phyloP scores from a whole-genome alignment of 2,329 filamentous ascomycete genomes.

The Ophiostoma pallidulum region DNA sequence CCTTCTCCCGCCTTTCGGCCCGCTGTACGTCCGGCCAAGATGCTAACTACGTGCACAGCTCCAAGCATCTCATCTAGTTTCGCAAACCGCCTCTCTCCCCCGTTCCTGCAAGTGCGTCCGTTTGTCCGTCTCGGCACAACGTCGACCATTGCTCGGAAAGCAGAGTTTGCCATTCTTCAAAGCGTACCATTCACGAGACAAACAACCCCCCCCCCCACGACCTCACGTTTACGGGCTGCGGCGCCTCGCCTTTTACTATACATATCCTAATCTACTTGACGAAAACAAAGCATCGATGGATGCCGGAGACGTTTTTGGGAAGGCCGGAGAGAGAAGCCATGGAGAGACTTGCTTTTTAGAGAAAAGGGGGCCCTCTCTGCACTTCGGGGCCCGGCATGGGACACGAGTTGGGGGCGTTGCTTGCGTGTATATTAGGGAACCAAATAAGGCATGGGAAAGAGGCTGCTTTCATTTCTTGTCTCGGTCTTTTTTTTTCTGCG shows the following conservation, averaged over 20 bases:
- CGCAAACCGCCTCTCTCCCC: background rate
- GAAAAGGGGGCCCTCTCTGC: background rate
- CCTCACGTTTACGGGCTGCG: too few relatives aligned
- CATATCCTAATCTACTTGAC: background rate
- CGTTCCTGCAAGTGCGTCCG: too few relatives aligned
- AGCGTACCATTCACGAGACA: too few relatives aligned
- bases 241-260: background rate
- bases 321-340: background rate
- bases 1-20: too few relatives aligned
- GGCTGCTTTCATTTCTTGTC: background rate
- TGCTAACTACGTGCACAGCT: constrained; percentile 32
- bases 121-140: too few relatives aligned
- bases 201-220: too few relatives aligned
- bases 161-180: too few relatives aligned
- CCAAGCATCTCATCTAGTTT: constrained; percentile 57
- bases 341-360: too few relatives aligned
- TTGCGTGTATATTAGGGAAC: constrained; percentile 10
- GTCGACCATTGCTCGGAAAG: too few relatives aligned
- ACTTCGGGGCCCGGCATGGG: background rate
- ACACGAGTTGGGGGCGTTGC: constrained; percentile 9
- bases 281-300: background rate
- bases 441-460: constrained; percentile 10
- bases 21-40: background rate
- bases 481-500: too few relatives aligned
- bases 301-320: background rate